Conservation (phyloP, 1,284 basidiomycete species). For the Tilletia horrida region DNA sequence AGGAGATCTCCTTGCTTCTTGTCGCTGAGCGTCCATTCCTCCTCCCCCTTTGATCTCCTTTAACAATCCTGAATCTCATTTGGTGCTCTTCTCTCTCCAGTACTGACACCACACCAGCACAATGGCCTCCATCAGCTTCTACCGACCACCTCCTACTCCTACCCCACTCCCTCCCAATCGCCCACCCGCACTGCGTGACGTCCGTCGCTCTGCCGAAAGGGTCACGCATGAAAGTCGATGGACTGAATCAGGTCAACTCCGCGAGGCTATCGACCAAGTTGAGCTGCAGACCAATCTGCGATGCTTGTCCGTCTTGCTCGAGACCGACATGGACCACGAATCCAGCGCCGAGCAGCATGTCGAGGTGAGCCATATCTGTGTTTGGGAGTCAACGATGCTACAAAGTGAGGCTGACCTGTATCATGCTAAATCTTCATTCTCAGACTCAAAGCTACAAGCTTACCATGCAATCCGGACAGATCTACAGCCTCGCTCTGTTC, state of each 20-base stretch:
- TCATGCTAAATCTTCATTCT: too few species aligned
- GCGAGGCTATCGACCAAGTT: neutral
- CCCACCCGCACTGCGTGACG: neutral
- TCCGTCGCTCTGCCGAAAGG: neutral
- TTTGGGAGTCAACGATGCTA: too few species aligned
- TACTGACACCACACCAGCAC: neutral
- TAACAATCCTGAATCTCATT: neutral
- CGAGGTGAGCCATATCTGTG: too few species aligned
- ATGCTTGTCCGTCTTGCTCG: too few species aligned
- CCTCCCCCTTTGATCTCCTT: neutral
- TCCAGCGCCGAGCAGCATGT: too few species aligned
- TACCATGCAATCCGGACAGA: neutral
- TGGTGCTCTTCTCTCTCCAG: too few species aligned
- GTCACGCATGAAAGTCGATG: too few species aligned
- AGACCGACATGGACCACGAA: too few species aligned
- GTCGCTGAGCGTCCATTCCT: neutral
- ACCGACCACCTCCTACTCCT: constrained; percentile 4
- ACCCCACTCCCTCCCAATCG: constrained; percentile 3
- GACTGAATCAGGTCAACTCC: neutral
- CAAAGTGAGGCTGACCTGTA: too few species aligned
- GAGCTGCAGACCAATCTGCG: neutral
- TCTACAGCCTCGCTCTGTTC: neutral
- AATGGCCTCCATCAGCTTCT: constrained; percentile 18
- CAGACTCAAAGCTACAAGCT: constrained; percentile 4
- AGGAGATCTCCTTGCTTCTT: too few species aligned